Conservation (phyloP, 2,329 filamentous ascomycete genomes). For the Mycosphaerella sp. region DNA sequence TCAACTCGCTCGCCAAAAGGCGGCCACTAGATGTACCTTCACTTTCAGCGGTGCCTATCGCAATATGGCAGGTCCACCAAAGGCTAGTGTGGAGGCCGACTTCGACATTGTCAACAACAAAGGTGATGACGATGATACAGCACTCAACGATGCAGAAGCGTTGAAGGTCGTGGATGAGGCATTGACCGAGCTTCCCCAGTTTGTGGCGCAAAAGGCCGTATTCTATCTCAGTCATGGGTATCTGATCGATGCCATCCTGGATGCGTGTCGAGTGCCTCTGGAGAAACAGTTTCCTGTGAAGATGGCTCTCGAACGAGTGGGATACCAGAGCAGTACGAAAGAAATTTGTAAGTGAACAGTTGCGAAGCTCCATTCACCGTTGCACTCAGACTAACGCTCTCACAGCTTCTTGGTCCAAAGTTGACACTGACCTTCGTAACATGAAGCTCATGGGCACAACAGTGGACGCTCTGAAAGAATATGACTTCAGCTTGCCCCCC, state of each 20-base stretch:
- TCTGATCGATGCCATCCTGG: conserved; percentile 80
- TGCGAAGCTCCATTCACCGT: not conserved
- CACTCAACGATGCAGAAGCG: conserved; percentile 86
- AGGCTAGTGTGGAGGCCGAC: conserved; percentile 80
- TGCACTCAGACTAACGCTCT: not conserved
- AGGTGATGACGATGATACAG: conserved; percentile 65
- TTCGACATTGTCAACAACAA: conserved; percentile 81
- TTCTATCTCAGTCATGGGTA: conserved; percentile 88
- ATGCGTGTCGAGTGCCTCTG: conserved; percentile 72
- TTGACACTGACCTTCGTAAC: conserved; percentile 72
- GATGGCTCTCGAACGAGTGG: conserved; percentile 78
- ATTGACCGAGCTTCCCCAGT: conserved; percentile 68
- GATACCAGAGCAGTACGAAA: conserved; percentile 63
- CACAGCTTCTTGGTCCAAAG: conserved; percentile 60
- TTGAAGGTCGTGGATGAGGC: conserved; percentile 93
- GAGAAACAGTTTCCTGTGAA: conserved; percentile 66
- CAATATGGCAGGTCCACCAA: conserved; percentile 75
- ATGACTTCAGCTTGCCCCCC: conserved; percentile 77
- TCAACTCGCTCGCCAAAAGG: conserved; percentile 65
- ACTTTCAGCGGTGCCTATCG: conserved; percentile 85
- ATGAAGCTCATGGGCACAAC: conserved; percentile 83
- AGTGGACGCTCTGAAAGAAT: conserved; percentile 80
- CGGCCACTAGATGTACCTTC: conserved; percentile 68
- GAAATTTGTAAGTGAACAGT: conserved; percentile 26
- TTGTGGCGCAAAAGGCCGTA: not conserved